Base-by-base conservation (phyloP, 441 rosid genomes). In the Gossypium laxum region DNA sequence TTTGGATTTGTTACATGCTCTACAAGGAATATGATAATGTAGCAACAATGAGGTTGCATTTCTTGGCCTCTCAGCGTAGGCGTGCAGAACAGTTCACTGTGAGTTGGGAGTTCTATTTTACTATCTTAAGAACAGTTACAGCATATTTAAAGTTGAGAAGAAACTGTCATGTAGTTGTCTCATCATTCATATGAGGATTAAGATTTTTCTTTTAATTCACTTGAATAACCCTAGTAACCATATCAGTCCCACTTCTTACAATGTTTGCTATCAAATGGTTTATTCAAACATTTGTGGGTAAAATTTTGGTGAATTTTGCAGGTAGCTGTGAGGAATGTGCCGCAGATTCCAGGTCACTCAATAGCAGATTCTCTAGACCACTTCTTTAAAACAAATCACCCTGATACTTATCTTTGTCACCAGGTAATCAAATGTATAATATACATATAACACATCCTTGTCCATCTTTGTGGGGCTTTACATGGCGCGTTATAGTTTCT, bases 61-160 rank as follows among this genome's bases (percentile, higher is more conserved):
- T 90, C 82, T 77, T 94, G 88, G 92, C 88, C 78, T 83, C 97
- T 8, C 91, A 94, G 69, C 75, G 76, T 30, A 82, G 98, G 78
- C 85, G 84, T 74, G 88, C 93, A 2, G 97, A 92, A 67, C 99
- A 95, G 81, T 95, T 95, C 77, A 91, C 97, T 2, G 98, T 94
- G 81, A 90, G 99, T 85, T 71, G 41, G 69, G 51, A 28, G 5
- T 12, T 3, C 48, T 11, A 41, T 64, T 75, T 56, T 26, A 22
- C 8, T 41, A 50, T 61, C 1, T 26, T 34, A 56, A 10, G 32
- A 52, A 41, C 41, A 51, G 22, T 26, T 43, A 56, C 59, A 61
- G 28, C 21, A 52, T 73, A 19, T 71, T 47, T 12, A 51, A 18
- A 26, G 47, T 60, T 43, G 21, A 70, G 63, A 61, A 15, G 38